Conservation (phyloP, 306 rosid genomes). For the Fagus sylvatica region DNA sequence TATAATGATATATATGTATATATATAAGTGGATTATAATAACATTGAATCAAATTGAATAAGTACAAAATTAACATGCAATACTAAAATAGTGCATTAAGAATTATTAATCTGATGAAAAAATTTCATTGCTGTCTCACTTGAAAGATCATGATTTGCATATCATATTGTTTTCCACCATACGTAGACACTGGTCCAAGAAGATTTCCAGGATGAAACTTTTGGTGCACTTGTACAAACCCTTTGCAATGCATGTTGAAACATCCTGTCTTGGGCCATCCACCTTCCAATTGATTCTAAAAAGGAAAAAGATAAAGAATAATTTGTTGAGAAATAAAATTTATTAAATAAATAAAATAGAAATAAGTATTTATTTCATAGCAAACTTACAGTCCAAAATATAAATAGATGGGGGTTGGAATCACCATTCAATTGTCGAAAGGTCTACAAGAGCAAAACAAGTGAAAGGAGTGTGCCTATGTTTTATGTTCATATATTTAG, state of each 20-base stretch:
- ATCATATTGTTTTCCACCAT: constrained; percentile 3
- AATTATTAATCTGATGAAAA: no score
- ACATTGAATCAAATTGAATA: no score
- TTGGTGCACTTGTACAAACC: constrained; percentile 11
- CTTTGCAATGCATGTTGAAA: constrained; percentile 13
- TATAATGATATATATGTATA: no score
- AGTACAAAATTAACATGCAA: no score
- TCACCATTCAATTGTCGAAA: not conserved
- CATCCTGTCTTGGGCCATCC: constrained; percentile 10
- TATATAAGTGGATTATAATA: no score
- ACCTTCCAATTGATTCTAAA: not conserved
- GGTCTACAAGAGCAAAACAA: not conserved
- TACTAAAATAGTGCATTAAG: no score
- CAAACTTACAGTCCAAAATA: constrained; percentile 28
- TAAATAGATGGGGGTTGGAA: constrained; percentile 2
- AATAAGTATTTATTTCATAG: not conserved
- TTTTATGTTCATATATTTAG: not conserved
- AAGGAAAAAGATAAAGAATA: not conserved
- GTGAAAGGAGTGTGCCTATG: not conserved
- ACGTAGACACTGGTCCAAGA: not conserved
- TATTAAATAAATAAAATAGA: not conserved
- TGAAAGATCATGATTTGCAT: not conserved
- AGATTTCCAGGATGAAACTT: not conserved
- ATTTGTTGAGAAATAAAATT: no score
- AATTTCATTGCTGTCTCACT: not conserved